Evolutionary conservation across 2,329 filamentous ascomycete genomes (phyloP).

Genomic region (Pezicula carpinea): DNA sequence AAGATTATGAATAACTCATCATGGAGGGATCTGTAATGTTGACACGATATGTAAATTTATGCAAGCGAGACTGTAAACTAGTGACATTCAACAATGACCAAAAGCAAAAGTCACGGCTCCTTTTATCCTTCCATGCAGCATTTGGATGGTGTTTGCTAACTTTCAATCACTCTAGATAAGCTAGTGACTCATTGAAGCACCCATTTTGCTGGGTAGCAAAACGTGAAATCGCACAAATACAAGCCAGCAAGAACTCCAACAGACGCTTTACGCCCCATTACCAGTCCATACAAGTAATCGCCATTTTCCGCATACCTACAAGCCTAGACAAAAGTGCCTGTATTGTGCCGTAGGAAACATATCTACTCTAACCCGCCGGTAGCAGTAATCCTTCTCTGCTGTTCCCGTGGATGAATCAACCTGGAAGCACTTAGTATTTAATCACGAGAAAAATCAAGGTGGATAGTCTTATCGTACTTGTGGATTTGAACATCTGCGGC

Average conservation of each 20-base stretch:
- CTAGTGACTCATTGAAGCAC: too few species aligned
- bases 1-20: constrained; percentile 46
- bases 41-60: background rate
- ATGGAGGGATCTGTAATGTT: background rate
- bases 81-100: too few species aligned
- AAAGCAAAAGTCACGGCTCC: too few species aligned
- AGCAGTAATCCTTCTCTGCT: constrained; percentile 23
- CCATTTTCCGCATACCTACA: background rate
- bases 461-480: constrained; percentile 40
- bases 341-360: background rate
- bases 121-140: too few species aligned
- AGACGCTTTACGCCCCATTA: too few species aligned
- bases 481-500: constrained; percentile 74
- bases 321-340: background rate
- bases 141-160: too few species aligned
- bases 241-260: too few species aligned
- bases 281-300: background rate
- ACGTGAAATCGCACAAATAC: too few species aligned
- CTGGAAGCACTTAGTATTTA: constrained; percentile 29
- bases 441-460: constrained; percentile 18
- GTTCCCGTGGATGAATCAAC: constrained; percentile 55
- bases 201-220: background rate
- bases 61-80: background rate
- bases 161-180: background rate
- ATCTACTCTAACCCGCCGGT: background rate